phyloP scores from a whole-genome alignment of 1,139 yeast species.

The Nematodospora anomalae region DNA sequence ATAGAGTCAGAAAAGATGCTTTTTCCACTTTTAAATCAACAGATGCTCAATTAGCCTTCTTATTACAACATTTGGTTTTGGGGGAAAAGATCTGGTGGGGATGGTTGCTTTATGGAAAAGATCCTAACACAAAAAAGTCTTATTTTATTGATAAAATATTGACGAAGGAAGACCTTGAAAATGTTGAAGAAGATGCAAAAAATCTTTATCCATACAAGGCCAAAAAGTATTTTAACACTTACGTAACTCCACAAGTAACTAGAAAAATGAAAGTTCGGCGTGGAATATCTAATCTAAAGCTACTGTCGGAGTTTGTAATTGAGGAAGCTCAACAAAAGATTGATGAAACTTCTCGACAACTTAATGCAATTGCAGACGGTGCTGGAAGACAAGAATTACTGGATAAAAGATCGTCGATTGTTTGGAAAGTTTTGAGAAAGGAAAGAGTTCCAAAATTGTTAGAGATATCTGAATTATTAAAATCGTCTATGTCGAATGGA shows the following conservation, averaged over 20 bases:
- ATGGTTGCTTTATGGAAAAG: constrained; percentile 44
- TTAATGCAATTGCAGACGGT: constrained; percentile 4
- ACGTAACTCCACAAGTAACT: constrained; percentile 46
- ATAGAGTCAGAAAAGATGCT: constrained; percentile 30
- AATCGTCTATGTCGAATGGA: constrained; percentile 7
- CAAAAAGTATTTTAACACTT: constrained; percentile 41
- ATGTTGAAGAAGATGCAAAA: constrained; percentile 18
- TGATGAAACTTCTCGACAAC: constrained; percentile 9
- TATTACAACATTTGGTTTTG: constrained; percentile 28
- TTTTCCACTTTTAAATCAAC: constrained; percentile 20
- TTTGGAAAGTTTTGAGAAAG: constrained; percentile 33
- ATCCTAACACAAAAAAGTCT: constrained; percentile 30
- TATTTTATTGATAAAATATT: constrained; percentile 27
- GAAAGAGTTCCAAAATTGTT: constrained; percentile 24
- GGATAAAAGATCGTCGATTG: constrained; percentile 27
- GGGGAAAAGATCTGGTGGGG: constrained; percentile 44
- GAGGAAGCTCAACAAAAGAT: constrained; percentile 8
- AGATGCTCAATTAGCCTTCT: constrained; percentile 29
- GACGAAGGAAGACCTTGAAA: constrained; percentile 23
- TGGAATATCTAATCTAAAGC: constrained; percentile 28
- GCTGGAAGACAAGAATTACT: constrained; percentile 16
- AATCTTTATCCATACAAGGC: constrained; percentile 29
- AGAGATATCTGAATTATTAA: constrained; percentile 16
- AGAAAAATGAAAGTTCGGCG: constrained; percentile 39
- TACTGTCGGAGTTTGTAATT: constrained; percentile 9